Conservation (phyloP, 2,329 filamentous ascomycete species). For the Beauveria scarabaeidicola region DNA sequence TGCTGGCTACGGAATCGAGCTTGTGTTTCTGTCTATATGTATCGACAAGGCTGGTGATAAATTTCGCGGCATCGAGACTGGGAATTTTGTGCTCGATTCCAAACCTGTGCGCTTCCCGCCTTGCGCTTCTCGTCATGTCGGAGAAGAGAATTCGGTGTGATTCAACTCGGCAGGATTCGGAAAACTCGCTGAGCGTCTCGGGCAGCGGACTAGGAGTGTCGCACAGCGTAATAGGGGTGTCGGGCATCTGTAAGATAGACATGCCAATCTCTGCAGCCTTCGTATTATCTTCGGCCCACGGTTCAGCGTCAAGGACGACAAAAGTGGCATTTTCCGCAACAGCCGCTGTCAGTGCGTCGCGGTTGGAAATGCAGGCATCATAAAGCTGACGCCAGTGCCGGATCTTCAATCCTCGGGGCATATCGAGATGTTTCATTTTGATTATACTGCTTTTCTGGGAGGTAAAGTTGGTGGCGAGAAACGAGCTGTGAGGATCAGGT, state of each 20-base stretch:
- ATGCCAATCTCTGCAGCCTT: neutral
- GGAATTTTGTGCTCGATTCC: neutral
- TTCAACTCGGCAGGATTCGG: neutral
- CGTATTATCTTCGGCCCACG: neutral
- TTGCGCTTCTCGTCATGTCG: neutral
- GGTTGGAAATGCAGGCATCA: neutral
- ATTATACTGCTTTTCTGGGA: neutral
- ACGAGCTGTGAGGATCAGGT: no score
- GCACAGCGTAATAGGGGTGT: neutral
- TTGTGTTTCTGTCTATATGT: neutral
- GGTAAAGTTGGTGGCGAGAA: no score
- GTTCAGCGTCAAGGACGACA: neutral
- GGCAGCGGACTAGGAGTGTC: no score
- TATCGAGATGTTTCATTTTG: neutral
- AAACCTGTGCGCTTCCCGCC: neutral
- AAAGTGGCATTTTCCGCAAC: neutral
- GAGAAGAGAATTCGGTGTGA: neutral
- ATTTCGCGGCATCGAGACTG: neutral
- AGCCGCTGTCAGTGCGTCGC: neutral
- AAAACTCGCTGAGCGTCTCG: neutral
- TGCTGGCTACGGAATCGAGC: neutral
- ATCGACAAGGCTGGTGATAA: neutral
- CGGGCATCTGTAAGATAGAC: neutral
- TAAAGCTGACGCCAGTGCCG: neutral
- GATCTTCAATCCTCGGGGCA: neutral